Conservation (phyloP, 2,329 filamentous ascomycete genomes). For the Cladosporium sphaerospermum region DNA sequence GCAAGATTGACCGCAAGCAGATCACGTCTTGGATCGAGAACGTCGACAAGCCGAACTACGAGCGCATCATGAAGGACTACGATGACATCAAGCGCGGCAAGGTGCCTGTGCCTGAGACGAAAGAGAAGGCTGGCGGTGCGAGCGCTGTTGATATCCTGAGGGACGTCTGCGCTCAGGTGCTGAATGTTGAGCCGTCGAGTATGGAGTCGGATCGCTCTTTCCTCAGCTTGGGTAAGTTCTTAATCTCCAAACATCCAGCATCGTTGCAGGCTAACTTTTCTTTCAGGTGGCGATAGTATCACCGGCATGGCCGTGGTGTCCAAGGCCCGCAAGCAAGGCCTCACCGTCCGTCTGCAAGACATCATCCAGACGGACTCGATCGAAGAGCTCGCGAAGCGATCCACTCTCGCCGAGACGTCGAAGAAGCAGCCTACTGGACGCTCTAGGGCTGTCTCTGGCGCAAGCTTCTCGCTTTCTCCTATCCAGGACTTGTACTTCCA, state of each 20-base stretch:
- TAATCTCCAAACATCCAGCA: no score
- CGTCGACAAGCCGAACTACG: constrained; percentile 10
- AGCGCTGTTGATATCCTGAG: constrained; percentile 5
- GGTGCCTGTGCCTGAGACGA: neutral
- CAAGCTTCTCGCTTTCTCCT: constrained; percentile 3
- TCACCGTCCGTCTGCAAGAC: constrained; percentile 6
- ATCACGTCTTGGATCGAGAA: constrained; percentile 10
- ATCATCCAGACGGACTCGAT: constrained; percentile 9
- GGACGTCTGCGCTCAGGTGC: constrained; percentile 4
- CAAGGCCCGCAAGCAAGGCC: constrained; percentile 6
- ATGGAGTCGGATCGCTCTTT: constrained; percentile 4
- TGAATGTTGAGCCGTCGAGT: neutral
- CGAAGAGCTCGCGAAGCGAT: neutral
- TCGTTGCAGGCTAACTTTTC: neutral
- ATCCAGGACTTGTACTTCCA: constrained; percentile 8
- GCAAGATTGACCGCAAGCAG: constrained; percentile 13
- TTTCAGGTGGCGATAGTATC: constrained; percentile 2
- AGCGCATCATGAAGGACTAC: constrained; percentile 11
- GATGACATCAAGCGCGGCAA: constrained; percentile 8
- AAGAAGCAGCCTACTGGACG: constrained; percentile 5
- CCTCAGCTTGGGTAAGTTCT: constrained; percentile 4
- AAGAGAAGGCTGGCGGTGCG: neutral
- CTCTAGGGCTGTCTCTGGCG: neutral
- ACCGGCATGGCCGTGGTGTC: constrained; percentile 8
- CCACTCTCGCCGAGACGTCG: neutral